A percentile compares a stretch with the other conserved stretches of the same genome.
Conservation (phyloP, 768 basidiomycete species). For the Tylopilus intermedius region DNA sequence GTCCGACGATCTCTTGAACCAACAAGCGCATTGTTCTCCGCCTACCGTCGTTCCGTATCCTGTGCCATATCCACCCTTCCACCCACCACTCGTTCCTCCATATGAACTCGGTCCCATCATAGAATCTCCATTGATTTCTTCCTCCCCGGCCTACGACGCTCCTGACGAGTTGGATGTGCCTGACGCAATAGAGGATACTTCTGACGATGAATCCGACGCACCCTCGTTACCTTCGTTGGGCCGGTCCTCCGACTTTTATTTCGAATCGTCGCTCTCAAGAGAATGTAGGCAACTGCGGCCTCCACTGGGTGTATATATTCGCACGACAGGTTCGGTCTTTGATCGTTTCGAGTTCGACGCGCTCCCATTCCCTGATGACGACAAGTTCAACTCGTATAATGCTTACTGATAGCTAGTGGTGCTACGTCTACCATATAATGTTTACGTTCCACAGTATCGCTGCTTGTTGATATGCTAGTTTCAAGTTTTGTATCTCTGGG, state of each 20-base stretch:
- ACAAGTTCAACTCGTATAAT: conserved; percentile 44
- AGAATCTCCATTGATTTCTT: conserved; percentile 41
- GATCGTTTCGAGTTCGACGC: conserved; percentile 67
- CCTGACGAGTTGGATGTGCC: conserved; percentile 70
- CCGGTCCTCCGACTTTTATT: conserved; percentile 53
- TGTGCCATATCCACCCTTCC: conserved; percentile 62
- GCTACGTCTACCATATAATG: conserved; percentile 29
- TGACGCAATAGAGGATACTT: conserved; percentile 79
- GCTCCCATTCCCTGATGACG: conserved; percentile 60
- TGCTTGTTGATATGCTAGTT: conserved; percentile 28
- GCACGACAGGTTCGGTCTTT: conserved; percentile 54
- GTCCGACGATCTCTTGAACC: conserved; percentile 65
- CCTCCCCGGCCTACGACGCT: conserved; percentile 40
- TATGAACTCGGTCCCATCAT: conserved; percentile 44
- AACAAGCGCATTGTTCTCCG: conserved; percentile 44
- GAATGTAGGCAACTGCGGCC: conserved; percentile 48
- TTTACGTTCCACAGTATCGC: conserved; percentile 13
- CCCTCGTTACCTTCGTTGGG: conserved; percentile 57
- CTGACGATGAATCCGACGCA: conserved; percentile 80
- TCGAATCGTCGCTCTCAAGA: conserved; percentile 45
- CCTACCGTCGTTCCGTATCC: conserved; percentile 52
- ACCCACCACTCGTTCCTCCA: conserved; percentile 50
- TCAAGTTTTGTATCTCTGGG: conserved; percentile 23
- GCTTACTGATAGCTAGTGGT: conserved; percentile 64
- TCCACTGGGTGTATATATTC: conserved; percentile 57